Evolutionary conservation across 345 rosid genomes (phyloP).

Genomic region (Corchorus olitorius): DNA sequence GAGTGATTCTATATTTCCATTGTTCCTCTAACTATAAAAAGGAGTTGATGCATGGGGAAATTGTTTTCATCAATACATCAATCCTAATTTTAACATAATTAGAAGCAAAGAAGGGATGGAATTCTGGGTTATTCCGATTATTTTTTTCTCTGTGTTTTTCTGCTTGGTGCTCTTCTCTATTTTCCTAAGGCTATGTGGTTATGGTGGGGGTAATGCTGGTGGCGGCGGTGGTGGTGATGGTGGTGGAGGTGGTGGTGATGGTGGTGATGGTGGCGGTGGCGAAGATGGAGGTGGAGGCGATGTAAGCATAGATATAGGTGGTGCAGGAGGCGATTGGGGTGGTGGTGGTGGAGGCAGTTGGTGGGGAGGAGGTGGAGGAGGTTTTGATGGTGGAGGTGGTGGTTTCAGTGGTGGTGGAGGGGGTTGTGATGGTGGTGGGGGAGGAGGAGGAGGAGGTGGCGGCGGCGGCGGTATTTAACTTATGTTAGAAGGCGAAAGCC

Average conservation of each 20-base stretch:
- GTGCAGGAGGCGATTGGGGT: not conserved
- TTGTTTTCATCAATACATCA: not conserved
- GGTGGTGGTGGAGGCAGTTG: not conserved
- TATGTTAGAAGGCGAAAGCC: no score
- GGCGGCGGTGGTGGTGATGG: not conserved
- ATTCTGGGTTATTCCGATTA: conserved; percentile 8
- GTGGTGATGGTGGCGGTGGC: not conserved
- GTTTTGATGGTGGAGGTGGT: conserved; percentile 7
- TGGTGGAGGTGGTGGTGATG: not conserved
- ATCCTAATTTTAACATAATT: not conserved
- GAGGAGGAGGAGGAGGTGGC: conserved; percentile 8
- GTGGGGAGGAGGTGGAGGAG: not conserved
- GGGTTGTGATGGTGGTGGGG: not conserved
- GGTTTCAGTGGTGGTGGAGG: not conserved
- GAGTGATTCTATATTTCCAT: not conserved
- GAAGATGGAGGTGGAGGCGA: not conserved
- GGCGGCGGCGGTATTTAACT: no score
- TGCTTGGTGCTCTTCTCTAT: not conserved
- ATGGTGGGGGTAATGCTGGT: not conserved
- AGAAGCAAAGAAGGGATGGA: conserved; percentile 10
- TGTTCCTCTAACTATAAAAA: conserved; percentile 8
- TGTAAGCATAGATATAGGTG: conserved; percentile 2
- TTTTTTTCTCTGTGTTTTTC: not conserved
- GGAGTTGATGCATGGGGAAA: not conserved
- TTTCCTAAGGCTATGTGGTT: not conserved